phyloP scores from a whole-genome alignment of 1,284 basidiomycete genomes.

The Jaminaea rosea region DNA sequence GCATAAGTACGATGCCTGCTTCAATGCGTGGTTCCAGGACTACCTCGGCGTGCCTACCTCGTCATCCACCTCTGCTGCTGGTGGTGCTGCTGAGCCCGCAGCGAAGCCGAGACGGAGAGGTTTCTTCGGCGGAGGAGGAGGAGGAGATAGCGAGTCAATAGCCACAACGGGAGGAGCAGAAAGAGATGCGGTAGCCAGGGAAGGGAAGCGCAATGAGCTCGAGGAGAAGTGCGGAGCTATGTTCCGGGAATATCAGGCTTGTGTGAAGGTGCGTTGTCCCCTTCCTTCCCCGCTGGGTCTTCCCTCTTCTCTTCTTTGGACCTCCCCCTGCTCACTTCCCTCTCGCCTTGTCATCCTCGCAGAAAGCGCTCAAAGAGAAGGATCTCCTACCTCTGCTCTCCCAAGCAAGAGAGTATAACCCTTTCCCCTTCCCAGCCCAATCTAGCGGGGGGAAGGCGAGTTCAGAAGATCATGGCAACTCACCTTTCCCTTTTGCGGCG shows the following conservation, averaged over 20 bases:
- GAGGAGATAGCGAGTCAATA: slow-evolving; percentile 50
- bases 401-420: slow-evolving; percentile 57
- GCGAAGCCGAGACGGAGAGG: neutral
- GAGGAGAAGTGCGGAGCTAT: slow-evolving; percentile 69
- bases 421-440: slow-evolving; percentile 38
- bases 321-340: neutral
- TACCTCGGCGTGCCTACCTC: slow-evolving; percentile 55
- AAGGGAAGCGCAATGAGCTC: slow-evolving; percentile 51
- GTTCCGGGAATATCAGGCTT: slow-evolving; percentile 69
- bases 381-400: slow-evolving; percentile 66
- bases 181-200: slow-evolving; percentile 4
- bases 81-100: slow-evolving; percentile 3
- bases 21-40: slow-evolving; percentile 91
- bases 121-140: slow-evolving; percentile 1
- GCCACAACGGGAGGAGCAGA: slow-evolving; percentile 51
- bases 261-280: slow-evolving; percentile 59
- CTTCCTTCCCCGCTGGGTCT: neutral
- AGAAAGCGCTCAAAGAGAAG: slow-evolving; percentile 74
- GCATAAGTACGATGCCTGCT: slow-evolving; percentile 80
- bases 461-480: slow-evolving; percentile 15
- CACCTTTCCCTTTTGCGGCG: slow-evolving; percentile 35
- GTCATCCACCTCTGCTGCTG: slow-evolving; percentile 7
- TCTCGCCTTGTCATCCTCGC: slow-evolving; percentile 1
- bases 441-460: neutral
- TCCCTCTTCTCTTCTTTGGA: neutral